Percentiles rank a stretch among this genome's conserved stretches.
These are phyloP conservation scores for Entomortierella lignicola DNA, from an alignment of 192 early-diverging fungal genomes.

Conservation along the genomic window DNA sequence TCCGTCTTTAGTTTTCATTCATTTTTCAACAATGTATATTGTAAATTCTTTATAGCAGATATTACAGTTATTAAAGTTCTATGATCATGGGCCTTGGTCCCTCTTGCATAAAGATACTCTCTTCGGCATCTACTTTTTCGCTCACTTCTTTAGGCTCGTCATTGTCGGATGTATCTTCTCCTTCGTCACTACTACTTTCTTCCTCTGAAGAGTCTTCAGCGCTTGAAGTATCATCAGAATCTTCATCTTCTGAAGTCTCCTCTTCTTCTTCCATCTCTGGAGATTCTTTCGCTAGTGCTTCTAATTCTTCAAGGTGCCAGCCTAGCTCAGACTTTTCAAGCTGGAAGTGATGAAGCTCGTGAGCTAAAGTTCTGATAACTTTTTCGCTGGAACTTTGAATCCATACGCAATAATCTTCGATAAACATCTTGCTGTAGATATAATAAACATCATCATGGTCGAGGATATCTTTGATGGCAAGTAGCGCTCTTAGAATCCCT, in stretches of 20 bases:
- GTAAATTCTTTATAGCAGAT: too few species aligned
- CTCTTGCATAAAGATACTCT: constrained; percentile 41
- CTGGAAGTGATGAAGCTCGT: constrained; percentile 79
- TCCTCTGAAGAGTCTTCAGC: constrained; percentile 25
- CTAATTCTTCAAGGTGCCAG: constrained; percentile 86
- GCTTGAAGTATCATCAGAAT: constrained; percentile 9
- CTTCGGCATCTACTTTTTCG: background rate
- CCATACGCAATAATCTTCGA: constrained; percentile 99
- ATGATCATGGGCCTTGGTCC: constrained; percentile 46
- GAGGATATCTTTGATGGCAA: constrained; percentile 83
- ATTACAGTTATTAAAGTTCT: constrained; percentile 26
- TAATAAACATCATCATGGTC: constrained; percentile 91
- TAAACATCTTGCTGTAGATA: constrained; percentile 85
- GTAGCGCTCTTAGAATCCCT: constrained; percentile 80
- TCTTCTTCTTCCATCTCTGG: constrained; percentile 55
- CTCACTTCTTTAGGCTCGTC: background rate
- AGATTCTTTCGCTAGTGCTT: constrained; percentile 71
- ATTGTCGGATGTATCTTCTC: background rate
- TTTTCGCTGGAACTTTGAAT: constrained; percentile 84
- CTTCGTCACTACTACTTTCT: constrained; percentile 10
- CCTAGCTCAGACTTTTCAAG: constrained; percentile 76
- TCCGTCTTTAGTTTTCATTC: background rate
- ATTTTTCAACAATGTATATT: too few species aligned
- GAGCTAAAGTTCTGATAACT: constrained; percentile 78
- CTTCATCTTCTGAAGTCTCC: constrained; percentile 9